Evolutionary conservation across 192 early-diverging fungal species (phyloP).

Genomic region (Podila horticola): DNA sequence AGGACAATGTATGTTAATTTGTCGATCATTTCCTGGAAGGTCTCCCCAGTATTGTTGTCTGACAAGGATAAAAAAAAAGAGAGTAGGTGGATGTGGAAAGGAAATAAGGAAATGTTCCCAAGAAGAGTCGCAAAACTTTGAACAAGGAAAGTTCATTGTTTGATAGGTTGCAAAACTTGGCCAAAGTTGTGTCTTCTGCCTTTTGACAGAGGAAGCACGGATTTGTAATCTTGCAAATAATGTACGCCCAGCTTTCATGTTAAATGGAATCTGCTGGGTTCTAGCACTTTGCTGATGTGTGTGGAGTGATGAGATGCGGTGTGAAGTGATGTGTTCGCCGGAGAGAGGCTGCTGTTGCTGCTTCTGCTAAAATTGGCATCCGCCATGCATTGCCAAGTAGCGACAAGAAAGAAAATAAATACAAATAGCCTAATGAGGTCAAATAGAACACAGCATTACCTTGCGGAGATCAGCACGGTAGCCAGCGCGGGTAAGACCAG

Average conservation of each 20-base stretch:
- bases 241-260: conserved; percentile 58
- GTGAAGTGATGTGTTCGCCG: not conserved
- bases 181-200: not conserved
- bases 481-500: conserved; percentile 60
- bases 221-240: conserved; percentile 50
- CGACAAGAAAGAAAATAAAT: not conserved
- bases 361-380: too few relatives aligned
- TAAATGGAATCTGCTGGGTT: conserved; percentile 52
- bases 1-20: too few relatives aligned
- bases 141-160: conserved; percentile 42
- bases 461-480: conserved; percentile 81
- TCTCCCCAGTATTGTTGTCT: not conserved
- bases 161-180: conserved; percentile 30
- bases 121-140: conserved; percentile 52
- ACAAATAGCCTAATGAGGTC: not conserved
- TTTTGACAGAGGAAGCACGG: not conserved
- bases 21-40: not conserved
- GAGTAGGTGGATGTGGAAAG: not conserved
- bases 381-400: not conserved
- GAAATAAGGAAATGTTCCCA: conserved; percentile 32
- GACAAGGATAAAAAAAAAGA: not conserved
- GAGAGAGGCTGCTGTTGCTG: not conserved
- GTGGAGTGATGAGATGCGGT: too few relatives aligned
- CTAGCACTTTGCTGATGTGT: conserved; percentile 52
- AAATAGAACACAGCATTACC: conserved; percentile 41